Evolutionary conservation across 73 alveolate genomes (phyloP), one percentile per base, ranked within the genome.

Genomic region (Paramecium octaurelia): DNA sequence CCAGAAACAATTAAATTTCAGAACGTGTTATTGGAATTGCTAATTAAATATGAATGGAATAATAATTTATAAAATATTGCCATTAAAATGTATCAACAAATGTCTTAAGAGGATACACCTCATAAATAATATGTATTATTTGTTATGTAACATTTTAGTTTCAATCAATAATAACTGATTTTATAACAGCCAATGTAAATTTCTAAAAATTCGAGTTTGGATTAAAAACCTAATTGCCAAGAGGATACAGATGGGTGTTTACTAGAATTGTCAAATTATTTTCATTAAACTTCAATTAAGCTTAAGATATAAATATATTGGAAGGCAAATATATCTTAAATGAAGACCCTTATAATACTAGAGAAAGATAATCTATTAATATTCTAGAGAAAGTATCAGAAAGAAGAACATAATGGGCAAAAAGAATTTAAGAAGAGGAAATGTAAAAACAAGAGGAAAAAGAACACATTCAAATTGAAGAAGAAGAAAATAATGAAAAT

Each of bases 21-120:
- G 46, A 31, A 34, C 11, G 10, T 68, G 3, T 34, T 68, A 68
- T 27, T 68, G 6, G 50, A 68, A 31, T 68, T 68, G 29, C 8
- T 68, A 68, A 20, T 68, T 24, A 31, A 68, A 34, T 34, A 68
- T 68, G 84, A 68, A 68, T 68, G 84, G 84, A 68, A 68, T 68
- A 68, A 68, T 68, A 31, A 68, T 31, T 34, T 68, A 31, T 68
- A 68, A 68, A 68, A 12, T 68, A 31, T 31, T 1, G 84, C 84
- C 5, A 12, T 31, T 12, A 68, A 68, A 20, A 68, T 68, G 84
- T 68, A 68, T 68, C 10, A 68, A 24, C 9, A 68, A 23, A 68
- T 68, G 84, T 31, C 50, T 11, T 31, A 34, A 68, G 46, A 1
- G 18, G 46, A 68, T 11, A 68, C 84, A 68, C 84, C 84, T 20